Percentiles rank a stretch among this genome's conserved stretches.
Evolutionary conservation across 2,329 filamentous ascomycete species (phyloP).

Genomic region (Amylocarpus encephaloides): DNA sequence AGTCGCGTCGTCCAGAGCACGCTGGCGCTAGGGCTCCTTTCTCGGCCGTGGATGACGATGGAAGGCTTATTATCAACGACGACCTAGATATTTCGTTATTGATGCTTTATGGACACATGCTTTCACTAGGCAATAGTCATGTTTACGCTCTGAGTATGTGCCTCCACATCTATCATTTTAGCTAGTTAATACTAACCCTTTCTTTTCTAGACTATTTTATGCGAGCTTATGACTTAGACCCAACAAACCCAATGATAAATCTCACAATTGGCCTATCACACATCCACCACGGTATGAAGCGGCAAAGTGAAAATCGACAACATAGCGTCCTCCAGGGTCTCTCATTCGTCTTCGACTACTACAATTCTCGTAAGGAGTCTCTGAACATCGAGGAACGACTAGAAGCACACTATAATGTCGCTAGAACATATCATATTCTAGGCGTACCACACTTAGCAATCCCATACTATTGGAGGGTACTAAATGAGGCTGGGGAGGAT

Average conservation of each 20-base stretch:
- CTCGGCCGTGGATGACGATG: conserved; percentile 32
- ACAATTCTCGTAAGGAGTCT: conserved; percentile 46
- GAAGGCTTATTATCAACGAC: conserved; percentile 26
- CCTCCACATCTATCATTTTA: neutral
- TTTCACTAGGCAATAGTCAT: conserved; percentile 79
- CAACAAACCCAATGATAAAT: conserved; percentile 69
- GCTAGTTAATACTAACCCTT: neutral
- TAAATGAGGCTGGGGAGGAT: conserved; percentile 34
- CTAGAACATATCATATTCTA: conserved; percentile 67
- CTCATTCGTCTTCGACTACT: conserved; percentile 71
- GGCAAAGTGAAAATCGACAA: conserved; percentile 84
- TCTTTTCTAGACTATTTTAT: conserved; percentile 69
- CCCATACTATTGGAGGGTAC: conserved; percentile 55
- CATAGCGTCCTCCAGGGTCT: conserved; percentile 82
- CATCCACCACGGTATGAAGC: conserved; percentile 81
- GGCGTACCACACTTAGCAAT: conserved; percentile 68
- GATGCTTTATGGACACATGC: conserved; percentile 83
- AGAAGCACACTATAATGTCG: conserved; percentile 79
- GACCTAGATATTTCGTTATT: conserved; percentile 71
- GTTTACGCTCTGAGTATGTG: conserved; percentile 67
- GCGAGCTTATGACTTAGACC: conserved; percentile 67
- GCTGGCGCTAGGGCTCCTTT: conserved; percentile 38
- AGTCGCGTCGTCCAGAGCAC: conserved; percentile 40
- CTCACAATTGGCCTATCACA: conserved; percentile 79
- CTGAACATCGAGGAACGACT: conserved; percentile 44